A percentile compares a stretch with the other conserved stretches of the same genome.
phyloP scores from a whole-genome alignment of 805 yeast species.

The Candida andamanensis region DNA sequence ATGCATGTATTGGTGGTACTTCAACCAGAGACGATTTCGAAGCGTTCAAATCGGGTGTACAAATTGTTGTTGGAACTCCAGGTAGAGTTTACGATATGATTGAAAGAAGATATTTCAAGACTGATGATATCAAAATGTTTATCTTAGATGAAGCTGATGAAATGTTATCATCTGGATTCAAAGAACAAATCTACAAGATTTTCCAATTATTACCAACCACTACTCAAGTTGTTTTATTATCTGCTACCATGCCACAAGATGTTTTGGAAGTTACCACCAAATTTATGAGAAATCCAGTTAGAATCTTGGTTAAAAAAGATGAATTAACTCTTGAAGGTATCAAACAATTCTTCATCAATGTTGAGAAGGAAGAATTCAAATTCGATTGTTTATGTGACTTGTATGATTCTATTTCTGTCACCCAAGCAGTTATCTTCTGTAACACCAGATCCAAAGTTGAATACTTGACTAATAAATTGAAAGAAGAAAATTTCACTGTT shows the following conservation, averaged over 20 bases:
- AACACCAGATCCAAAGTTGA: slow-evolving; percentile 94
- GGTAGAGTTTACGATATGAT: slow-evolving; percentile 97
- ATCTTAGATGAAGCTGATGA: slow-evolving; percentile 98
- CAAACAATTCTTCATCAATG: slow-evolving; percentile 86
- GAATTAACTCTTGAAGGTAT: slow-evolving; percentile 95
- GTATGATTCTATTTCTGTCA: slow-evolving; percentile 90
- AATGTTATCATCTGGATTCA: slow-evolving; percentile 87
- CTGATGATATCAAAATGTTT: slow-evolving; percentile 86
- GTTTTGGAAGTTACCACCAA: slow-evolving; percentile 86
- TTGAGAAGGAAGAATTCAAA: slow-evolving; percentile 91
- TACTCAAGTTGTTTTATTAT: slow-evolving; percentile 90
- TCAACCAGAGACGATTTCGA: slow-evolving; percentile 82
- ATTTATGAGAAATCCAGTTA: slow-evolving; percentile 92
- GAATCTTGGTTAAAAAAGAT: slow-evolving; percentile 91
- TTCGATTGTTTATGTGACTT: slow-evolving; percentile 91
- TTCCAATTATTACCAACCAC: slow-evolving; percentile 82
- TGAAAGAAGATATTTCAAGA: slow-evolving; percentile 77
- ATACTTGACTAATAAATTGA: slow-evolving; percentile 71
- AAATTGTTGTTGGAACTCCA: slow-evolving; percentile 95
- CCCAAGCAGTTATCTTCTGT: slow-evolving; percentile 97
- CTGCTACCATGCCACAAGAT: slow-evolving; percentile 92
- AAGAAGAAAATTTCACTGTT: slow-evolving; percentile 81
- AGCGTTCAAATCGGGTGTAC: slow-evolving; percentile 80
- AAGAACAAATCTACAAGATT: slow-evolving; percentile 92
- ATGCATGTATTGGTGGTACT: slow-evolving; percentile 98